These are phyloP conservation scores for Geosiphon pyriformis DNA, from an alignment of 192 early-diverging fungal species.

Conservation along the genomic window DNA sequence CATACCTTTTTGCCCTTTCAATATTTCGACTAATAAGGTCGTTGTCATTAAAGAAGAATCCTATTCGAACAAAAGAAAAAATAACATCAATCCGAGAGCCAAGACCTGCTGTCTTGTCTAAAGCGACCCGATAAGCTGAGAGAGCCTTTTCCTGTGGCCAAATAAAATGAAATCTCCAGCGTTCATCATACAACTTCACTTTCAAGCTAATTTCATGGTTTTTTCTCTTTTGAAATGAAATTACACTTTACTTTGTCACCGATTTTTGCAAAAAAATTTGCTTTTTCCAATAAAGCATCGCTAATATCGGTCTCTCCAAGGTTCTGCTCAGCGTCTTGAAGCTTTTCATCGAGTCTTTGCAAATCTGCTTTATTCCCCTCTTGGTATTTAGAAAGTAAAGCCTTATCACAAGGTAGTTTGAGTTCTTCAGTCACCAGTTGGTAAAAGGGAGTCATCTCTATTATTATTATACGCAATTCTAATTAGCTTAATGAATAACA, in stretches of 20 bases:
- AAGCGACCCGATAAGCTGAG: slow-evolving; percentile 70
- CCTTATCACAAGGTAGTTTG: slow-evolving; percentile 50
- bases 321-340: slow-evolving; percentile 88
- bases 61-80: slow-evolving; percentile 88
- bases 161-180: slow-evolving; percentile 17
- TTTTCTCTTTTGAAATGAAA: neutral
- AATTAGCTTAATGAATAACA: neutral
- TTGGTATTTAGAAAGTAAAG: slow-evolving; percentile 47
- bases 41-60: slow-evolving; percentile 88
- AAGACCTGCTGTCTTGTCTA: slow-evolving; percentile 84
- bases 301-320: slow-evolving; percentile 90
- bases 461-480: neutral
- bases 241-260: slow-evolving; percentile 73
- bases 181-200: neutral
- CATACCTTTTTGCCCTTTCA: slow-evolving; percentile 69
- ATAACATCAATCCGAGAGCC: slow-evolving; percentile 92
- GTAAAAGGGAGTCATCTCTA: slow-evolving; percentile 90
- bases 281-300: slow-evolving; percentile 83
- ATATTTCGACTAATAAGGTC: slow-evolving; percentile 74
- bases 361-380: slow-evolving; percentile 73
- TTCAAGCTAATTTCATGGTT: slow-evolving; percentile 8
- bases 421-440: slow-evolving; percentile 57
- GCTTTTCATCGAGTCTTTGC: slow-evolving; percentile 72
- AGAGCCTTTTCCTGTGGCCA: slow-evolving; percentile 75
- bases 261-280: slow-evolving; percentile 86